Evolutionary conservation across 78 protist genomes (phyloP), one percentile per base, ranked within the genome.

Genomic region (Dictyostelium purpureum): DNA sequence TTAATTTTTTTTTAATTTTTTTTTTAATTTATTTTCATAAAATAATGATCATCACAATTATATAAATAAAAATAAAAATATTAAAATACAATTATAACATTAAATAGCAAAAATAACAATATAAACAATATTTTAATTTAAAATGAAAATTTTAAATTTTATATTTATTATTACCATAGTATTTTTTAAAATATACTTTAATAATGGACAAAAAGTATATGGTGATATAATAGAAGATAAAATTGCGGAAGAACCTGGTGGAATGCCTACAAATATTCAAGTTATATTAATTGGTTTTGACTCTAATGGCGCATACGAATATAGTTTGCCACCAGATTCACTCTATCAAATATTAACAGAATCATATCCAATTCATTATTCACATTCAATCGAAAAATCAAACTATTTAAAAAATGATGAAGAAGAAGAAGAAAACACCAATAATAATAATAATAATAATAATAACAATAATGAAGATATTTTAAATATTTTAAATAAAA

Each of bases 171-270:
- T n/a, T n/a, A n/a, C n/a, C n/a, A n/a, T n/a, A n/a, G n/a, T n/a
- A n/a, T n/a, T n/a, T n/a, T n/a, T n/a, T n/a, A n/a, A n/a, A n/a
- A n/a, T n/a, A n/a, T n/a, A n/a, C n/a, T n/a, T n/a, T n/a, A n/a
- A n/a, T n/a, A n/a, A n/a, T n/a, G n/a, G n/a, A n/a, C n/a, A n/a
- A n/a, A n/a, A n/a, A n/a, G n/a, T n/a, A n/a, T n/a, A n/a, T n/a
- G n/a, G n/a, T n/a, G n/a, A n/a, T n/a, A n/a, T n/a, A n/a, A n/a
- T n/a, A n/a, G n/a, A n/a, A n/a, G n/a, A 26, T 10, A 31, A 33
- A 28, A 43, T 40, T 35, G 81, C 37, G 31, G 92, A 85, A 38
- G 76, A 85, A 85, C 92, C 92, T 59, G 51, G 51, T 73, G 92
- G 92, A 19, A 85, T 85, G n/a, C 19, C 31, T 73, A 45, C 52